Evolutionary conservation across 2,329 filamentous ascomycete species (phyloP), one percentile per base, ranked within the genome.

Genomic region (Zymoseptoria brevis): DNA sequence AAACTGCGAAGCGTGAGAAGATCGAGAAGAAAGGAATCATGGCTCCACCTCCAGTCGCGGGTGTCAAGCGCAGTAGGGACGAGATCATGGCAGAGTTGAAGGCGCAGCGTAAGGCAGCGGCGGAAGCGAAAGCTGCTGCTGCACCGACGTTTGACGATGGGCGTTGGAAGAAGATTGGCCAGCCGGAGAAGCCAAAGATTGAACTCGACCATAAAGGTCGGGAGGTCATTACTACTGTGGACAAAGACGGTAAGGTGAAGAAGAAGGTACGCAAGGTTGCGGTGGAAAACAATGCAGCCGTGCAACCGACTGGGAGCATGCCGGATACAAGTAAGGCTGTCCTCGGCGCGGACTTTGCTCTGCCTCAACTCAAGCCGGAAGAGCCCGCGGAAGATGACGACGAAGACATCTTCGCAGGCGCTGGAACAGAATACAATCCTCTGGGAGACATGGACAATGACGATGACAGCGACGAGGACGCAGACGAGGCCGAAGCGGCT

Each of bases 381-480:
- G 58, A 56, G 3, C 50, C 22, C 19, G 57, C 75, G 51, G 75
- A 74, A n/a, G 77, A 80, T 2, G 79, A 81, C 5, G 81, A 84
- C 49, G 81, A 81, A 26, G 83, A 86, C 67, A 87, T 87, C 54
- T 87, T 87, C 64, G 80, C 77, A 48, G 83, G 81, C 1, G 82
- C 81, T 2, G 83, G 83, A 1, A 78, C 77, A 4, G 81, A 81
- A 53, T 87, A 85, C 68, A 78, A 87, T 63, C 84, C 84, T 1
- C 76, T 87, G 48, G 82, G 77, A 7, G 78, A 76, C 29, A 65
- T 81, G 3, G 76, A 75, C 7, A 77, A 80, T n/a, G 78, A 79
- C 50, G 64, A 60, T 24, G 73, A 73, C 51, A 52, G 62, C 55
- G 75, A 76, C n/a, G 74, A 75, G 21, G 74, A 72, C 5, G 73